Base-by-base conservation (phyloP, 129 eudicot species). In the Mikania micrantha region DNA sequence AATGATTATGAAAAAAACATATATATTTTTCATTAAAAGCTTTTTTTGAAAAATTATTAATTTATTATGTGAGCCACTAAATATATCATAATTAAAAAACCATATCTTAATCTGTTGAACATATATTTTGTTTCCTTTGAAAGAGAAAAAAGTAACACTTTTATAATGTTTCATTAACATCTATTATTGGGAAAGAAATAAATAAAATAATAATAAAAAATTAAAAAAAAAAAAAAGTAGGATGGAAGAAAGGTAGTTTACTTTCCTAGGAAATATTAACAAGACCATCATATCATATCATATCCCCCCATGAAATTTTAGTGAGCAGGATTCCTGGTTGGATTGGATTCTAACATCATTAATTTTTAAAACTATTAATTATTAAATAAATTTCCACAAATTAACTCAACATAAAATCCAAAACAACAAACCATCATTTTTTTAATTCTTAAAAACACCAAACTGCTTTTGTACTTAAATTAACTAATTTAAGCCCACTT, bases 251-350 rank as follows among this genome's bases (percentile, higher is more conserved):
- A 76, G 80, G 63, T 60, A 49, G 47, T 61, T 76, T 68, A n/a
- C 80, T 76, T 76, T 67, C 63, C 69, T 76, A 60, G 80, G 75
- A 76, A 68, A 68, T 68, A 68, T 25, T 67, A 47, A 75, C 67
- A 58, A 32, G 54, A 69, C 67, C 44, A 75, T 47, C 60, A 53
- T 52, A 74, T 42, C 45, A 40, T 39, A 39, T 39, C 13, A 39
- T 40, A 13, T n/a, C n/a, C 36, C 53, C 74, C 69, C 87, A 87
- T 79, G 87, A 78, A 78, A 76, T 62, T 76, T 76, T 45, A 67
- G 83, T 84, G 87, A 78, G 81, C 89, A 87, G 68, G 69, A 78
- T 75, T 80, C 79, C 81, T 83, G 88, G 78, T 84, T 69, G 74
- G 81, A 78, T 84, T 69, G 74, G 81, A 78, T 78, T 73, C 78